Evolutionary conservation across 2,329 filamentous ascomycete genomes (phyloP).

Genomic region (Claviceps fusiformis): DNA sequence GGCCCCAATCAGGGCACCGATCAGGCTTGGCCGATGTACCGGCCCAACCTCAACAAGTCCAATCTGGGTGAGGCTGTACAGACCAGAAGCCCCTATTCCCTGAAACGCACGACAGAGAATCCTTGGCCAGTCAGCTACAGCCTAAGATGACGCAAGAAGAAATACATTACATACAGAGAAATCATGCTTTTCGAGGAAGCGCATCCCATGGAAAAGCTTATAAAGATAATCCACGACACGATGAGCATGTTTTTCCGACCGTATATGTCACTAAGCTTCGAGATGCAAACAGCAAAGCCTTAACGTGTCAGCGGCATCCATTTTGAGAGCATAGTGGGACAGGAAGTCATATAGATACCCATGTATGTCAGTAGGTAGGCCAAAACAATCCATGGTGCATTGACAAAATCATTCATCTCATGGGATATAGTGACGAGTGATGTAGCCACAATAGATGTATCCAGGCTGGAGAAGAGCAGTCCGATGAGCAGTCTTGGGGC

Average conservation of each 20-base stretch:
- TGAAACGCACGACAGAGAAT: conserved; percentile 46
- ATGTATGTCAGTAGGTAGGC: conserved; percentile 45
- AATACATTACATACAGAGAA: conserved; percentile 30
- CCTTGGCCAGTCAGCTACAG: conserved; percentile 20
- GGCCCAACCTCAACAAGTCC: conserved; percentile 43
- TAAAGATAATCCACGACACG: conserved; percentile 39
- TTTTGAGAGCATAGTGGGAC: background rate
- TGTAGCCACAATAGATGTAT: conserved; percentile 45
- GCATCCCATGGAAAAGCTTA: conserved; percentile 41
- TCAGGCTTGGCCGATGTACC: conserved; percentile 35
- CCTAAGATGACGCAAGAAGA: background rate
- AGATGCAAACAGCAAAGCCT: conserved; percentile 44
- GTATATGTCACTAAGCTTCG: conserved; percentile 47
- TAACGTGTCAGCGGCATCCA: conserved; percentile 3
- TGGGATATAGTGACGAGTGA: conserved; percentile 42
- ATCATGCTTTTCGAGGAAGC: conserved; percentile 35
- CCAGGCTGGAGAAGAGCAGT: conserved; percentile 42
- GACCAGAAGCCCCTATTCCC: conserved; percentile 45
- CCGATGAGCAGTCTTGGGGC: conserved; percentile 34
- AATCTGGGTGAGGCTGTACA: conserved; percentile 47
- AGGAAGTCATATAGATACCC: conserved; percentile 18
- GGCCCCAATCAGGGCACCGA: conserved; percentile 40
- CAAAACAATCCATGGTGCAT: conserved; percentile 41
- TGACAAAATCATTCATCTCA: conserved; percentile 35
- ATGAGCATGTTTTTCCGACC: conserved; percentile 37